Base-by-base conservation (phyloP, 495 filamentous ascomycete species). In the Paragyromitra xinjiangensis region DNA sequence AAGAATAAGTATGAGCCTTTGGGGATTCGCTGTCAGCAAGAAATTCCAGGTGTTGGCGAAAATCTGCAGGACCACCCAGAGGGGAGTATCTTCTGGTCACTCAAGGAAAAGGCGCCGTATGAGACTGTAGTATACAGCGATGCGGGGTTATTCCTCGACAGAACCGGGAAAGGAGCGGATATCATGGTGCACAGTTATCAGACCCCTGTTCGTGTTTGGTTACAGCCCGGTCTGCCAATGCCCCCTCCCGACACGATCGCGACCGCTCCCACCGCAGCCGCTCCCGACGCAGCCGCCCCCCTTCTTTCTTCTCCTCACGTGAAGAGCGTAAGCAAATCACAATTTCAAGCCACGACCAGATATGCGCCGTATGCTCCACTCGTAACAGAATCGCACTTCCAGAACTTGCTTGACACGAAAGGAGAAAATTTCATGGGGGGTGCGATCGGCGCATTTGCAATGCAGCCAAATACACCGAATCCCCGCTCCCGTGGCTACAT, bases 101-200 rank as follows among this genome's bases (percentile, higher is more conserved):
- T 95, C 81, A 92, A 93, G 83, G 87, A 86, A 48, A 89, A 92
- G 24, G 91, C 94, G 6, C 91, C 92, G 24, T 83, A 86, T 2
- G 90, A 93, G 85, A 94, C 92, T 34, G 93, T 91, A 76, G 94
- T 93, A 92, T 91, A 94, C 84, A 92, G 90, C 0, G 93, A 94
- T 78, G 92, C 92, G 16, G 92, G 92, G 63, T 91, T 94, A 73
- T 95, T 95, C 86, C 85, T 94, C 53, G 91, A 92, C 44, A 91
- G 93, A 11, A 88, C 93, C 80, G 78, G 84, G 24, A 85, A 87
- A 75, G 88, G 90, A 55, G 90, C 90, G 69, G 92, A 95, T 80
- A 83, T 95, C 69, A 94, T 94, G 92, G 93, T 94, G 92, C 93
- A 95, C 84, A 94, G 92, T 86, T 94, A 94, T 84, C 93, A 95